These are phyloP conservation scores for Tolypocladium guangdongense DNA, from an alignment of 2,329 filamentous ascomycete species.

Conservation along the genomic window DNA sequence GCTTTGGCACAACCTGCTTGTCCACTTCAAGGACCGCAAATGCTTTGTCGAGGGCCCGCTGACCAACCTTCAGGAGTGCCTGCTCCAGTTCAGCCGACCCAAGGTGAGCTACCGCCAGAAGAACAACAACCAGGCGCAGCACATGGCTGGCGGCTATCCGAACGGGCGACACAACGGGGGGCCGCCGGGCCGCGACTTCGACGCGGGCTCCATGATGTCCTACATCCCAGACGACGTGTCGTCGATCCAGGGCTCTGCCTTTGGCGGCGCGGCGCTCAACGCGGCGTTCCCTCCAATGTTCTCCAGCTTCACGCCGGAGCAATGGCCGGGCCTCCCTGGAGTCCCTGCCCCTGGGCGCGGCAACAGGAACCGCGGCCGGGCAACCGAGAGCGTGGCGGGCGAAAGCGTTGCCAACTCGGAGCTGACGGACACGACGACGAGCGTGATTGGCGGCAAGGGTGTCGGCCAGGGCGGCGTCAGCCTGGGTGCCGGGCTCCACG, in stretches of 20 bases:
- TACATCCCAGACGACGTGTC: slow-evolving; percentile 97
- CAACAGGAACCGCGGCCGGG: slow-evolving; percentile 54
- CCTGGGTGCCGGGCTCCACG: slow-evolving; percentile 69
- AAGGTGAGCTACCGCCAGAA: slow-evolving; percentile 90
- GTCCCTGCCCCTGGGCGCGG: slow-evolving; percentile 50
- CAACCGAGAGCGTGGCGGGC: slow-evolving; percentile 71
- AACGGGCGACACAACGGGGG: slow-evolving; percentile 31
- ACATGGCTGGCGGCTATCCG: slow-evolving; percentile 32
- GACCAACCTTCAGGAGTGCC: slow-evolving; percentile 88
- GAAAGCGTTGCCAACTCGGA: slow-evolving; percentile 91
- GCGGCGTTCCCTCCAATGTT: slow-evolving; percentile 88
- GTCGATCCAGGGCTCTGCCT: slow-evolving; percentile 83
- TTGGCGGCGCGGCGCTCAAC: slow-evolving; percentile 69
- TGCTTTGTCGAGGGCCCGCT: slow-evolving; percentile 93
- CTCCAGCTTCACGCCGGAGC: slow-evolving; percentile 76
- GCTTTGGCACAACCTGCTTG: slow-evolving; percentile 87
- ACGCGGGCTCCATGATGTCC: slow-evolving; percentile 81
- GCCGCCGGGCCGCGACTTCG: slow-evolving; percentile 43
- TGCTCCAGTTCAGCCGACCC: slow-evolving; percentile 89
- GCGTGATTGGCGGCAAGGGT: slow-evolving; percentile 64
- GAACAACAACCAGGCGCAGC: slow-evolving; percentile 62
- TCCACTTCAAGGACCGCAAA: slow-evolving; percentile 94
- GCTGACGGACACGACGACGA: slow-evolving; percentile 72
- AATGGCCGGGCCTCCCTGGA: slow-evolving; percentile 75
- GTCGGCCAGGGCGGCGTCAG: slow-evolving; percentile 80